phyloP scores from a whole-genome alignment of 768 basidiomycete species.

The Mycena chlorophos region DNA sequence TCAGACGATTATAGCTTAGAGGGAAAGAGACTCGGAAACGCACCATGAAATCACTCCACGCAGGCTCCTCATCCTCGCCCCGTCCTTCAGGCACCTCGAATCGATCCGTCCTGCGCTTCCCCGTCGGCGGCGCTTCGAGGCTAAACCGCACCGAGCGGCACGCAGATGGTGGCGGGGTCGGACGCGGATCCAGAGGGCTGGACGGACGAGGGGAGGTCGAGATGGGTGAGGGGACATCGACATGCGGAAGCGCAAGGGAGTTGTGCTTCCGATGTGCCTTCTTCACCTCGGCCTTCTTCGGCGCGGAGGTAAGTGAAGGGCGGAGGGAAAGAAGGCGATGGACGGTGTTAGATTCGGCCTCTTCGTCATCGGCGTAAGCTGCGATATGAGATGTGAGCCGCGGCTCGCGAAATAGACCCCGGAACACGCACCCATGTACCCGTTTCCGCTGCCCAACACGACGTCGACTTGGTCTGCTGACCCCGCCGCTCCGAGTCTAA shows the following conservation, averaged over 20 bases:
- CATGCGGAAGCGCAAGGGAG: background rate
- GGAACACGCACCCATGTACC: background rate
- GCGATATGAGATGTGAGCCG: background rate
- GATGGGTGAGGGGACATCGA: background rate
- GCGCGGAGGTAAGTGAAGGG: background rate
- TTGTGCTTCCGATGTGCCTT: background rate
- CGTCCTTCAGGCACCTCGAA: background rate
- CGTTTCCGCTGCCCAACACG: background rate
- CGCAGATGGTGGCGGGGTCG: background rate
- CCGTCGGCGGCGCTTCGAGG: background rate
- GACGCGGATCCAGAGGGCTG: background rate
- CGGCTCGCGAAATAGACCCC: background rate
- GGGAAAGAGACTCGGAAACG: too few species aligned
- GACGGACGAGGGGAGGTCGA: background rate
- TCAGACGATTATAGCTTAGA: too few species aligned
- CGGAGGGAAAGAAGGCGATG: background rate
- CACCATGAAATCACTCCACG: slow-evolving; percentile 1
- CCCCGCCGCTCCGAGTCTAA: background rate
- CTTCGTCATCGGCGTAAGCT: background rate
- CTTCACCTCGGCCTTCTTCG: background rate
- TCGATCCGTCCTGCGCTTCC: background rate
- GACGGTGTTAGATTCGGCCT: background rate
- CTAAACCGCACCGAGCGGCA: background rate
- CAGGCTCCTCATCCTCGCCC: slow-evolving; percentile 1
- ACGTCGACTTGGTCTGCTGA: background rate